Evolutionary conservation across 2,329 filamentous ascomycete genomes (phyloP), one percentile per base, ranked within the genome.

Genomic region (Rasamsonia emersonii): DNA sequence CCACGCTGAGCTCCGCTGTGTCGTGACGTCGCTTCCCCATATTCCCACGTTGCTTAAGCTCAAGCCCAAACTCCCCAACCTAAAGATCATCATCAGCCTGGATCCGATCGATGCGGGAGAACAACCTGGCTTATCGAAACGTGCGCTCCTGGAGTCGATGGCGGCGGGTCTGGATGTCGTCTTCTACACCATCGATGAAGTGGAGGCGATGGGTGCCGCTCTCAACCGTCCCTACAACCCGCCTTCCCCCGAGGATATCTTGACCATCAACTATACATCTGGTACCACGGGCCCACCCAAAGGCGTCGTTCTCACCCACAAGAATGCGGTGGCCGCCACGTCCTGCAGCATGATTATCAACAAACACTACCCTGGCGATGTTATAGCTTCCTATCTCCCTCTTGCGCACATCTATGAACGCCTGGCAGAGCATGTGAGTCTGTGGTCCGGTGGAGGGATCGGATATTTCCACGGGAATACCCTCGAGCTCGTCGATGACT

Each of bases 401-500:
- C 66, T 95, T 23, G 91, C 91, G 7, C 91, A 98, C 56, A 96
- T 98, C 49, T 95, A 85, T 58, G 83, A 88, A 43, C 81, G 91
- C 34, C 70, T 95, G 44, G 68, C 79, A 24, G 91, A 98, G 55
- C 82, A 93, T 55, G 67, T 70, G 3, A 73, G 76, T 9, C 67
- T 95, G 10, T 75, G 81, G 49, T 70, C 75, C 32, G 88, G 86
- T 33, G 75, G 75, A 19, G 66, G 75, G 6, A 78, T 95, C 46
- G 91, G 89, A 9, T 98, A 89, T 60, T 98, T 95, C 73, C 85
- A 91, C 47, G 91, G 91, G 33, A 86, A 95, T 52, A 80, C 95
- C 40, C 54, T 82, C 9, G 82, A 83, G 42, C 67, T 98, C 11
- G 78, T 93, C 1, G 91, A 98, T 37, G 91, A 98, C 53, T 62